A percentile compares a stretch with the other conserved stretches of the same genome.
These are phyloP conservation scores for Fusarium sarcochroum DNA, from an alignment of 2,329 filamentous ascomycete genomes.

Conservation along the genomic window DNA sequence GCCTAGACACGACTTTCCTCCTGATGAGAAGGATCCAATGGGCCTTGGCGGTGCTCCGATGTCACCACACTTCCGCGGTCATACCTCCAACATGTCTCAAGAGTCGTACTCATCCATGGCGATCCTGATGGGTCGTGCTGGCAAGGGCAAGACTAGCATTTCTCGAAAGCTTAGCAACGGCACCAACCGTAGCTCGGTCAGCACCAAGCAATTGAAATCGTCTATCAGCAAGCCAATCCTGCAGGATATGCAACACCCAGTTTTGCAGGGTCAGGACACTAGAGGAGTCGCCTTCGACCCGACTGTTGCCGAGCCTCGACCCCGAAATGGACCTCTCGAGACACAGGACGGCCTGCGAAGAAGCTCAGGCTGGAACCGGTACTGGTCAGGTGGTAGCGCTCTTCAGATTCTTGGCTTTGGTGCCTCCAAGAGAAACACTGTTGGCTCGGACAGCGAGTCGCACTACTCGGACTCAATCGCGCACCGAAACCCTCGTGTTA, in stretches of 20 bases:
- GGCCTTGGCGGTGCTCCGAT: slow-evolving; percentile 62
- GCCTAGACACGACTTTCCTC: slow-evolving; percentile 58
- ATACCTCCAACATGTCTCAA: slow-evolving; percentile 66
- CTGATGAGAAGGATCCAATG: slow-evolving; percentile 70
- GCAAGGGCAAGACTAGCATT: slow-evolving; percentile 60
- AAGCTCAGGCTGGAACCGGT: slow-evolving; percentile 82
- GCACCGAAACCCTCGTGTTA: slow-evolving; percentile 60
- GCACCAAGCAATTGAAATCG: slow-evolving; percentile 73
- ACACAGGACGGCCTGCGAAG: slow-evolving; percentile 64
- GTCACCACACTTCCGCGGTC: slow-evolving; percentile 62
- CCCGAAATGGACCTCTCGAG: slow-evolving; percentile 52
- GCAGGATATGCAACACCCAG: slow-evolving; percentile 56
- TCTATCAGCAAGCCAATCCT: slow-evolving; percentile 74
- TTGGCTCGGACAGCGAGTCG: slow-evolving; percentile 69
- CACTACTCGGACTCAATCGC: slow-evolving; percentile 62
- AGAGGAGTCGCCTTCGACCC: slow-evolving; percentile 59
- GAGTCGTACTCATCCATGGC: slow-evolving; percentile 75
- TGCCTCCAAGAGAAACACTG: slow-evolving; percentile 63
- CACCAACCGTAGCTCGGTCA: slow-evolving; percentile 62
- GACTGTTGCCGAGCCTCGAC: slow-evolving; percentile 54
- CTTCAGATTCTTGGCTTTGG: slow-evolving; percentile 75
- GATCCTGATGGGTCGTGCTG: slow-evolving; percentile 75
- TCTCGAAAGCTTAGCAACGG: slow-evolving; percentile 70
- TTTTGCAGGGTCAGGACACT: slow-evolving; percentile 57
- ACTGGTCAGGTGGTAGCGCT: slow-evolving; percentile 81